phyloP scores from a whole-genome alignment of 352 stramenopile species.

The Vaucheria bursata region DNA sequence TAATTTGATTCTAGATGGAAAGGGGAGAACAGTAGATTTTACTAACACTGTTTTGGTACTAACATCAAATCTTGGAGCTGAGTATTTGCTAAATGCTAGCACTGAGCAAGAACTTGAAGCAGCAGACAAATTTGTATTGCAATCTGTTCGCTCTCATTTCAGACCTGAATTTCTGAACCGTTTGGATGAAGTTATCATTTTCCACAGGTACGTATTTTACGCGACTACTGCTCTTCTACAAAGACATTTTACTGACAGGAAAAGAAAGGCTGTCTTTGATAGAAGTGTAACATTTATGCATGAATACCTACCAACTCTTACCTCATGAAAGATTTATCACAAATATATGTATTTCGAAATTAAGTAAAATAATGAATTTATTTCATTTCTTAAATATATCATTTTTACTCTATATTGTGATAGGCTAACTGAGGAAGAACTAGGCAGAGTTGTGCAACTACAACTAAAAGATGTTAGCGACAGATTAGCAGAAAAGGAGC shows the following conservation, averaged over 20 bases:
- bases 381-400: too few relatives aligned
- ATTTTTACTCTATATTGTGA: too few relatives aligned
- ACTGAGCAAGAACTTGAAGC: not conserved
- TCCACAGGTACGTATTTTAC: not conserved
- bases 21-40: constrained; percentile 85
- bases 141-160: constrained; percentile 79
- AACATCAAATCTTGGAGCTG: constrained; percentile 86
- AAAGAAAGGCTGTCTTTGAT: too few relatives aligned
- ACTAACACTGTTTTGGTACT: constrained; percentile 92
- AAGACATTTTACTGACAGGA: too few relatives aligned
- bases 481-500: constrained; percentile 1
- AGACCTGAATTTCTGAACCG: constrained; percentile 93
- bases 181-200: constrained; percentile 15
- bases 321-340: too few relatives aligned
- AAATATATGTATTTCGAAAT: too few relatives aligned
- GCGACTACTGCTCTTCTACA: not conserved
- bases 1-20: constrained; percentile 68
- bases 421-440: not conserved
- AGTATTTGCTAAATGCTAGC: constrained; percentile 41
- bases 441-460: constrained; percentile 11
- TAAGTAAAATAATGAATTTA: too few relatives aligned
- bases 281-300: too few relatives aligned
- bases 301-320: too few relatives aligned
- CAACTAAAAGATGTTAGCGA: constrained; percentile 3
- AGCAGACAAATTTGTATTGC: constrained; percentile 56